Evolutionary conservation across 2,329 filamentous ascomycete species (phyloP).

Genomic region (Xylaria arbuscula): DNA sequence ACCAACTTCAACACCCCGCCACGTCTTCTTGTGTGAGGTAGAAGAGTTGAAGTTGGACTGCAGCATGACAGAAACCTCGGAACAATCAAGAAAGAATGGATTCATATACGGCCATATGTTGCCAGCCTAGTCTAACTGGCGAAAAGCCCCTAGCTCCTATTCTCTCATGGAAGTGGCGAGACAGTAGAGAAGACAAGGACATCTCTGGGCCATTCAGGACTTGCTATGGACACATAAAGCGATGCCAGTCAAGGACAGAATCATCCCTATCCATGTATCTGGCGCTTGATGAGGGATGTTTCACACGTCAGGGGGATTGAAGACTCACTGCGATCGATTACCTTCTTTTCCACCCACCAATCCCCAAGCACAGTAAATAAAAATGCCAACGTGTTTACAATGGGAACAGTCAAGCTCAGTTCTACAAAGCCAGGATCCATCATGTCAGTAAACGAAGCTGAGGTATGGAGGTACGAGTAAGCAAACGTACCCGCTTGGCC

Average conservation of each 20-base stretch:
- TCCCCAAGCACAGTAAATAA: constrained; percentile 96
- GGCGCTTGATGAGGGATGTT: constrained; percentile 30
- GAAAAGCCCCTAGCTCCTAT: neutral
- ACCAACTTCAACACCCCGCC: neutral
- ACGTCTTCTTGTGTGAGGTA: constrained; percentile 17
- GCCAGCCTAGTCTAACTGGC: neutral
- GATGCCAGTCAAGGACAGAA: constrained; percentile 46
- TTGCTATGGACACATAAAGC: constrained; percentile 49
- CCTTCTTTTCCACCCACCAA: constrained; percentile 93
- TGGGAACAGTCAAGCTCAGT: constrained; percentile 90
- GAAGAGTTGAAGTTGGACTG: neutral
- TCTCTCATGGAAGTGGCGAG: neutral
- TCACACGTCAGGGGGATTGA: neutral
- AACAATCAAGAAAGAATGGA: neutral
- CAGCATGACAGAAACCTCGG: neutral
- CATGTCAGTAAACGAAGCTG: constrained; percentile 17
- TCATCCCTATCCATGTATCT: constrained; percentile 50
- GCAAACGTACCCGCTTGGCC: constrained; percentile 81
- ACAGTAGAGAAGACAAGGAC: neutral
- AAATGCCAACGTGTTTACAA: constrained; percentile 94
- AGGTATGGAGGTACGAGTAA: neutral
- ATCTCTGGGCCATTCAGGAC: constrained; percentile 36
- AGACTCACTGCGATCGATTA: constrained; percentile 80
- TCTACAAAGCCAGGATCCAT: constrained; percentile 64
- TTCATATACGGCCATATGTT: neutral